Percentiles rank a stretch among this genome's conserved stretches.
Conservation (phyloP, 148 eudicot species). For the Polygonum aviculare region DNA sequence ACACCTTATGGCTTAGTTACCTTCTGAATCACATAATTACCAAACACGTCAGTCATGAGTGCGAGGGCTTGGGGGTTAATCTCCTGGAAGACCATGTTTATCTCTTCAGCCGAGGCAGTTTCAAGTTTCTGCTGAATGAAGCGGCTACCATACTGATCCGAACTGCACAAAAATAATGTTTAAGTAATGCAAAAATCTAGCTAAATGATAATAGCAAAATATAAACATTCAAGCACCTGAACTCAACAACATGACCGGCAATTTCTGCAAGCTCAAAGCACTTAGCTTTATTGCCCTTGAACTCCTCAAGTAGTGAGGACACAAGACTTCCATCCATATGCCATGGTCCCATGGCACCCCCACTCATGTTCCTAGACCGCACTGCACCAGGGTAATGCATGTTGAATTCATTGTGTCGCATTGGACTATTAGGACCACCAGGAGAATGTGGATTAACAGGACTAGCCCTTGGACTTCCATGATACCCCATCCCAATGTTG, state of each 20-base stretch:
- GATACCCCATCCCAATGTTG: slow-evolving; percentile 83
- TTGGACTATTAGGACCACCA: slow-evolving; percentile 80
- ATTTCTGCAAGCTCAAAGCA: slow-evolving; percentile 91
- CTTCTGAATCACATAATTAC: slow-evolving; percentile 97
- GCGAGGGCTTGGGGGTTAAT: slow-evolving; percentile 79
- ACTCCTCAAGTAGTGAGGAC: slow-evolving; percentile 86
- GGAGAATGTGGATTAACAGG: slow-evolving; percentile 67
- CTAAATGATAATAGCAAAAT: background rate
- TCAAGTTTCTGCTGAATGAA: slow-evolving; percentile 99
- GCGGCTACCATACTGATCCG: slow-evolving; percentile 98
- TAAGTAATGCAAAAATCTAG: background rate
- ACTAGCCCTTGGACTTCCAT: slow-evolving; percentile 76
- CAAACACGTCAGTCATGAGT: slow-evolving; percentile 97
- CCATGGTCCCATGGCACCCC: slow-evolving; percentile 80
- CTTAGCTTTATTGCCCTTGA: slow-evolving; percentile 80
- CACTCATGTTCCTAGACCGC: slow-evolving; percentile 54
- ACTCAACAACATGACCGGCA: slow-evolving; percentile 91
- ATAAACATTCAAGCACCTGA: slow-evolving; percentile 43
- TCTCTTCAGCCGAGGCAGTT: slow-evolving; percentile 85
- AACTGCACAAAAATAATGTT: slow-evolving; percentile 39
- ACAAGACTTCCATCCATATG: slow-evolving; percentile 59
- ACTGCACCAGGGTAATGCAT: slow-evolving; percentile 42
- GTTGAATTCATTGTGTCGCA: slow-evolving; percentile 65
- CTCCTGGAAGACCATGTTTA: slow-evolving; percentile 86
- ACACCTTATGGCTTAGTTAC: slow-evolving; percentile 22